These are phyloP conservation scores for Ophiocytium majus DNA, from an alignment of 352 stramenopile species.

Conservation along the genomic window DNA sequence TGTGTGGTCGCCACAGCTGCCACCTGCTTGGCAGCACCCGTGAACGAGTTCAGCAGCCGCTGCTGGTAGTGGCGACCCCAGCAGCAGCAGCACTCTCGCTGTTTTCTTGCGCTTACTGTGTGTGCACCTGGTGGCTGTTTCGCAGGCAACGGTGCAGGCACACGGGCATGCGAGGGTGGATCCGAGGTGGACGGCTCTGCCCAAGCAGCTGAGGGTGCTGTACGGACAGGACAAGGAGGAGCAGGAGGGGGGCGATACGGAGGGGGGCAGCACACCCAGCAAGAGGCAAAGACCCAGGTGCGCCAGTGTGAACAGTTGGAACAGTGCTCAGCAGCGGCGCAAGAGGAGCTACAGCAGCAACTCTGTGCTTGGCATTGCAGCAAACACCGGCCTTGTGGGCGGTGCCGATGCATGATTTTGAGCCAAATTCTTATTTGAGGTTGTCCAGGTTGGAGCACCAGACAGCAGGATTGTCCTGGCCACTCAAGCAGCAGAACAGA, in stretches of 20 bases:
- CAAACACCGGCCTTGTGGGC: no score
- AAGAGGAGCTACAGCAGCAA: no score
- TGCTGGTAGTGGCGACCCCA: not conserved
- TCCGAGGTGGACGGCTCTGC: conserved; percentile 45
- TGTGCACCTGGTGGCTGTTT: conserved; percentile 20
- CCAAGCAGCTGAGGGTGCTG: conserved; percentile 31
- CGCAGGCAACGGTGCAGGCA: conserved; percentile 40
- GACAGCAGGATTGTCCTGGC: no score
- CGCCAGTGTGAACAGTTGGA: no score
- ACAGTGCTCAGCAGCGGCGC: no score
- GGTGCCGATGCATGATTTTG: no score
- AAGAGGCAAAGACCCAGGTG: conserved; percentile 3
- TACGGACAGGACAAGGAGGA: conserved; percentile 32
- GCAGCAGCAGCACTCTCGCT: not conserved
- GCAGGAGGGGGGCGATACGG: not conserved
- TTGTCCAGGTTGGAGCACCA: no score
- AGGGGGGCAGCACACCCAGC: not conserved
- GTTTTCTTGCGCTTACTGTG: not conserved
- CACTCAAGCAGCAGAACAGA: no score
- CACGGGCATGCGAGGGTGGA: conserved; percentile 55
- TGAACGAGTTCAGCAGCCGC: not conserved
- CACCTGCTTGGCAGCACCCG: no score
- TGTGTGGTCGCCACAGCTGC: no score
- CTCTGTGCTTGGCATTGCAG: no score
- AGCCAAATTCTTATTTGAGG: no score